Evolutionary conservation across 2,329 filamentous ascomycete genomes (phyloP).

Genomic region (Bertia moriformis): DNA sequence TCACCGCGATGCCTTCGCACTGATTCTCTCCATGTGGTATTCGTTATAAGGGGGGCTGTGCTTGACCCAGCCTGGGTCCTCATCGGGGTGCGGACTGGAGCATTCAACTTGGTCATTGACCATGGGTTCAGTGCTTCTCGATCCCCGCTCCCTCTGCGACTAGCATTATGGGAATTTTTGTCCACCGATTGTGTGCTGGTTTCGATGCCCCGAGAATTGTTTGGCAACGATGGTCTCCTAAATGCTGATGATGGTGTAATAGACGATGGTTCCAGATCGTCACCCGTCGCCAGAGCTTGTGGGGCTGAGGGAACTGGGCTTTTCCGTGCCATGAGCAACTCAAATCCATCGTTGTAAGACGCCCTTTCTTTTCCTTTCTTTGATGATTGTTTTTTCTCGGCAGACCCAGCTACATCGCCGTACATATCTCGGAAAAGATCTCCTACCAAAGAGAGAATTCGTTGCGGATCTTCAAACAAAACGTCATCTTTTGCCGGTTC

Average conservation of each 20-base stretch:
- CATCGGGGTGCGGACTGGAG: not conserved
- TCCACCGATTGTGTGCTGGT: not conserved
- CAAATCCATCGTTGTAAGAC: not conserved
- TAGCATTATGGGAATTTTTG: too few relatives aligned
- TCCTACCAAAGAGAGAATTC: constrained; percentile 24
- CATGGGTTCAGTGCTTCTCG: not conserved
- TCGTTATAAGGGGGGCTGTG: not conserved
- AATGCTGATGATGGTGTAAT: not conserved
- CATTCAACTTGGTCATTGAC: not conserved
- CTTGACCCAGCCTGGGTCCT: not conserved
- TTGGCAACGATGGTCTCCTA: not conserved
- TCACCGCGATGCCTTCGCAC: too few relatives aligned
- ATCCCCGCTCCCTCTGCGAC: too few relatives aligned
- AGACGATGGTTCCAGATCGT: too few relatives aligned
- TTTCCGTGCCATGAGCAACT: not conserved
- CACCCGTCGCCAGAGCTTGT: too few relatives aligned
- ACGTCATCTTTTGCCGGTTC: constrained; percentile 51
- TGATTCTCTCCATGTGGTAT: too few relatives aligned
- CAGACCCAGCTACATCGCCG: constrained; percentile 8
- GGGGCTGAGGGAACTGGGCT: too few relatives aligned
- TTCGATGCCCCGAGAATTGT: not conserved
- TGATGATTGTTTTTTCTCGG: constrained; percentile 2
- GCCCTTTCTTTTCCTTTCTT: constrained; percentile 1
- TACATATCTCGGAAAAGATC: constrained; percentile 25
- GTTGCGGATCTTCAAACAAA: constrained; percentile 31